Evolutionary conservation across 257 asterid genomes (phyloP).

Genomic region (Salvia miltiorrhiza): DNA sequence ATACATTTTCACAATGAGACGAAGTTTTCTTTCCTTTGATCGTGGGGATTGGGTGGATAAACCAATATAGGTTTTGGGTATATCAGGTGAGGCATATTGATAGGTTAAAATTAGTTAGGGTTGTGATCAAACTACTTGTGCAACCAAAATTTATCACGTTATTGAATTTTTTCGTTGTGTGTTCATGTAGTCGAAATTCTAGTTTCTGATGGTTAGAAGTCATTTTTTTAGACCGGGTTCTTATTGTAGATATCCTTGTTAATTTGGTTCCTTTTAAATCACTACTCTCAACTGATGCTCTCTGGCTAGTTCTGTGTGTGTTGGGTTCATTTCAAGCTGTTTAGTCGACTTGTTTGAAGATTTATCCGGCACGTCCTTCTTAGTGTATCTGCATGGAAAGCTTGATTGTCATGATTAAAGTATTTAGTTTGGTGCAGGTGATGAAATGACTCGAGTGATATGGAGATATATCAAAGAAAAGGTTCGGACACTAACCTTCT

Average conservation of each 20-base stretch:
- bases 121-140: neutral
- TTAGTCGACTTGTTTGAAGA: conserved; percentile 13
- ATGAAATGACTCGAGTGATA: conserved; percentile 67
- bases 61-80: neutral
- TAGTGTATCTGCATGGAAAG: neutral
- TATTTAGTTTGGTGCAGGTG: conserved; percentile 39
- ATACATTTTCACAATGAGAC: neutral
- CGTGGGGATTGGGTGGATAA: neutral
- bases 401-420: neutral
- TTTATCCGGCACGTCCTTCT: neutral
- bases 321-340: neutral
- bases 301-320: neutral
- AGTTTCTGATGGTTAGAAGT: neutral
- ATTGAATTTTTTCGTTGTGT: neutral
- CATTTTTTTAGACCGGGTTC: neutral
- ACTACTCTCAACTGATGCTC: neutral
- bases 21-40: neutral
- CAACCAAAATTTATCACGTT: neutral
- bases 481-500: conserved; percentile 22
- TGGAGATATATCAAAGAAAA: conserved; percentile 56
- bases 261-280: neutral
- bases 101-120: neutral
- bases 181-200: conserved; percentile 1
- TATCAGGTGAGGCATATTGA: neutral
- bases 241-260: neutral